Percentiles rank a stretch among this genome's conserved stretches.
These are phyloP conservation scores for Carpinus fangiana DNA, from an alignment of 306 rosid genomes.

Conservation along the genomic window DNA sequence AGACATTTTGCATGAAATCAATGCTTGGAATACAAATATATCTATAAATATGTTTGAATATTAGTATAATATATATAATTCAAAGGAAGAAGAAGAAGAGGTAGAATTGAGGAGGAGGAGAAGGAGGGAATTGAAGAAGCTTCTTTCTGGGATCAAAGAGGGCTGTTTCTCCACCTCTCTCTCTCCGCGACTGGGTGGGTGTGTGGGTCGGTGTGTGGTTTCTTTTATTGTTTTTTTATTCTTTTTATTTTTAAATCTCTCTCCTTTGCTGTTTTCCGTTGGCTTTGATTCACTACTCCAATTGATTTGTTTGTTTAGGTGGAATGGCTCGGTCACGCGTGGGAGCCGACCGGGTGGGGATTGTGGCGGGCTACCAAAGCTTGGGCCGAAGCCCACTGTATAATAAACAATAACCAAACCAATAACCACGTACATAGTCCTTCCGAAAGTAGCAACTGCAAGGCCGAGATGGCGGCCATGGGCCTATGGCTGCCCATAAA, in stretches of 20 bases:
- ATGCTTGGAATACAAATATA: not conserved
- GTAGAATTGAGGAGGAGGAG: not conserved
- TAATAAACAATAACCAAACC: no score
- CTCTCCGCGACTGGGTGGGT: not conserved
- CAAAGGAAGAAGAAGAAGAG: not conserved
- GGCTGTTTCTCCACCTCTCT: not conserved
- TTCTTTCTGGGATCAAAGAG: constrained; percentile 20
- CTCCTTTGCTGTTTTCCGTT: not conserved
- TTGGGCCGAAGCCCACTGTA: not conserved
- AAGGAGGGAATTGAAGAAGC: not conserved
- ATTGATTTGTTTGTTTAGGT: not conserved
- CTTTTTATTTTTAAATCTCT: not conserved
- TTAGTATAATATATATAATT: not conserved
- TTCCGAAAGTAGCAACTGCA: no score
- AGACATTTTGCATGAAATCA: constrained; percentile 44
- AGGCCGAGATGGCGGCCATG: no score
- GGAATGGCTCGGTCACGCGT: not conserved
- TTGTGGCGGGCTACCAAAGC: not conserved
- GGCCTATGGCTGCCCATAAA: no score
- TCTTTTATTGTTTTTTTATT: no score
- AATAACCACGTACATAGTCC: no score
- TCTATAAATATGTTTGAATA: not conserved
- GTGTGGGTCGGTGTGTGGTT: no score
- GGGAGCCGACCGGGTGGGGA: not conserved
- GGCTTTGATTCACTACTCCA: not conserved